These are phyloP conservation scores for Thalia dealbata DNA, from an alignment of 176 grass and related monocot genomes.

Conservation along the genomic window DNA sequence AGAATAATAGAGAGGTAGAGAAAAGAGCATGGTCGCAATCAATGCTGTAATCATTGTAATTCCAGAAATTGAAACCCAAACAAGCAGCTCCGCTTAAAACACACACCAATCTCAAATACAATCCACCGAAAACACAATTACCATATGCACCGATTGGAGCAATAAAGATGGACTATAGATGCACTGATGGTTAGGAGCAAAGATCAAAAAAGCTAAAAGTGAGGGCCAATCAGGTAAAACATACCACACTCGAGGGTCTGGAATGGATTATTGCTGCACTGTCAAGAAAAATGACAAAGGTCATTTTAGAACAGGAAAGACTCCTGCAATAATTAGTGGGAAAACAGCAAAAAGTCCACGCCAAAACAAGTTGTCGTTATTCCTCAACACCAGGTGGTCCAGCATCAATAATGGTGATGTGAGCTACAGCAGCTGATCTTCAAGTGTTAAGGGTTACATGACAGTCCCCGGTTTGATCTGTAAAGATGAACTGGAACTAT, in stretches of 20 bases:
- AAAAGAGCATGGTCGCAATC: no score
- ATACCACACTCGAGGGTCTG: background rate
- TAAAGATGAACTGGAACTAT: constrained; percentile 4
- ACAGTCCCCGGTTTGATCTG: background rate
- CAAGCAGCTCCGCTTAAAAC: no score
- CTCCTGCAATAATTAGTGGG: background rate
- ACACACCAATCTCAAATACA: no score
- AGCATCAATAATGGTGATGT: background rate
- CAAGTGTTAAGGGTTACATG: background rate
- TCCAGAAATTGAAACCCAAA: no score
- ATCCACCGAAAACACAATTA: no score
- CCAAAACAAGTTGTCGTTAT: background rate
- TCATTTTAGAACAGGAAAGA: background rate
- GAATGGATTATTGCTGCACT: background rate
- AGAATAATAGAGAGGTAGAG: no score
- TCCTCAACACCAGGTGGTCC: background rate
- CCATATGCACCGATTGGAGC: no score
- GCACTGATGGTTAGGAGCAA: no score
- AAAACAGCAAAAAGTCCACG: constrained; percentile 1
- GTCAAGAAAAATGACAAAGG: background rate
- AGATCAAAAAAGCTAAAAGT: no score
- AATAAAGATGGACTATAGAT: no score
- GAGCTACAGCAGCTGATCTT: background rate
- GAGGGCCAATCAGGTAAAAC: background rate
- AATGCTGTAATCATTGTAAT: no score